These are phyloP conservation scores for Exophiala sp. DNA, from an alignment of 2,329 filamentous ascomycete genomes.

Conservation along the genomic window DNA sequence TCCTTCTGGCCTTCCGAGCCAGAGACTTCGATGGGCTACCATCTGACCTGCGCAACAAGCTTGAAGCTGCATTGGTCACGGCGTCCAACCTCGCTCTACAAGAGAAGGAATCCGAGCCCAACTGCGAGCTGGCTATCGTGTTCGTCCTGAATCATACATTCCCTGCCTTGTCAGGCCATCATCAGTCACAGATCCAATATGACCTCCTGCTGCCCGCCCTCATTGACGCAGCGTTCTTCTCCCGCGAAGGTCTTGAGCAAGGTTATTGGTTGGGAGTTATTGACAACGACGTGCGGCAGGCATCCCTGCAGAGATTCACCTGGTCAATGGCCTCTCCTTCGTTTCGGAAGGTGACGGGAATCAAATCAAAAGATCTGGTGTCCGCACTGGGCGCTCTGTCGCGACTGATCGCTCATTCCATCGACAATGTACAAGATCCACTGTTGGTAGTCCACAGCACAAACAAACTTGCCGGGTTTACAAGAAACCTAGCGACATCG, in stretches of 20 bases:
- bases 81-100: conserved; percentile 69
- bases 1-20: conserved; percentile 64
- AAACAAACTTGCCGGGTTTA: conserved; percentile 63
- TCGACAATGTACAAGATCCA: conserved; percentile 51
- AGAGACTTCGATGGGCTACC: conserved; percentile 50
- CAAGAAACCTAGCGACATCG: conserved; percentile 58
- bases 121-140: conserved; percentile 52
- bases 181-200: conserved; percentile 57
- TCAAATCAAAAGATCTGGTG: conserved; percentile 54
- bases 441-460: conserved; percentile 39
- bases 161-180: conserved; percentile 58
- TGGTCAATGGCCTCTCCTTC: conserved; percentile 60
- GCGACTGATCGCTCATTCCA: conserved; percentile 55
- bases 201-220: conserved; percentile 65
- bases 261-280: conserved; percentile 69
- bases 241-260: conserved; percentile 65
- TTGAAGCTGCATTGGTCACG: conserved; percentile 67
- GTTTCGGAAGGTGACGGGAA: conserved; percentile 51
- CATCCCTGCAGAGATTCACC: conserved; percentile 49
- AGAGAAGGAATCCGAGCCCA: conserved; percentile 48
- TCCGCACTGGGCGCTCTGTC: conserved; percentile 58
- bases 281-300: conserved; percentile 59
- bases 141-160: conserved; percentile 74
- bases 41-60: conserved; percentile 55
- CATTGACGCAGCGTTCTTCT: conserved; percentile 62